Evolutionary conservation across 805 yeast species (phyloP), one percentile per base, ranked within the genome.

Genomic region (Peterozyma toletana): DNA sequence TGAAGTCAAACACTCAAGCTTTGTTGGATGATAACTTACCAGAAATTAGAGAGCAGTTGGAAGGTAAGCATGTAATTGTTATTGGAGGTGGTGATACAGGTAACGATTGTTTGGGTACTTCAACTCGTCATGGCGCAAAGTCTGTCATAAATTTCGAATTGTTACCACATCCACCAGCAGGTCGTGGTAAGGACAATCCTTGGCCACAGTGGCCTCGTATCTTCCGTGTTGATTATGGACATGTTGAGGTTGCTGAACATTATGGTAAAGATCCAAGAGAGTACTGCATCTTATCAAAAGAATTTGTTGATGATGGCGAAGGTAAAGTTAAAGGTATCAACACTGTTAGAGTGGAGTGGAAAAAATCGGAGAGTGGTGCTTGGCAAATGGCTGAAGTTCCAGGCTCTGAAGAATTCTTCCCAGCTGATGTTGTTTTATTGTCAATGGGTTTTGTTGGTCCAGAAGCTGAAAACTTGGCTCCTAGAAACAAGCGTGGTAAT

Each of bases 41-140:
- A 50, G 84, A 80, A 45, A 83, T 91, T 47, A 78, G 84, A 52
- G 69, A 74, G 51, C 73, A 76, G 48, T 64, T 91, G 48, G 79
- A 75, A 49, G 98, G 93, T 54, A 93, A 91, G 74, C 73, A 86
- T 51, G 98, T 91, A 45, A 81, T 91, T 57, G 98, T 91, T 44
- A 91, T 91, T 71, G 99, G 99, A 58, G 99, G 99, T 72, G 99
- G 99, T 79, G 99, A 91, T 66, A 91, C 98, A 33, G 99, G 99
- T 78, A 91, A 91, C 62, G 99, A 91, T 74, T 91, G 98, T 78
- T 76, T 91, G 58, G 98, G 98, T 67, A 91, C 99, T 37, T 78
- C 96, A 17, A 90, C 93, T 34, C 84, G 98, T 70, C 98, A 93
- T 62, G 97, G 96, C 37, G 98, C 98, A 50, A 81, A 86, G 62